Base-by-base conservation (phyloP, 148 eudicot species). In the Heliamphora exappendiculata region DNA sequence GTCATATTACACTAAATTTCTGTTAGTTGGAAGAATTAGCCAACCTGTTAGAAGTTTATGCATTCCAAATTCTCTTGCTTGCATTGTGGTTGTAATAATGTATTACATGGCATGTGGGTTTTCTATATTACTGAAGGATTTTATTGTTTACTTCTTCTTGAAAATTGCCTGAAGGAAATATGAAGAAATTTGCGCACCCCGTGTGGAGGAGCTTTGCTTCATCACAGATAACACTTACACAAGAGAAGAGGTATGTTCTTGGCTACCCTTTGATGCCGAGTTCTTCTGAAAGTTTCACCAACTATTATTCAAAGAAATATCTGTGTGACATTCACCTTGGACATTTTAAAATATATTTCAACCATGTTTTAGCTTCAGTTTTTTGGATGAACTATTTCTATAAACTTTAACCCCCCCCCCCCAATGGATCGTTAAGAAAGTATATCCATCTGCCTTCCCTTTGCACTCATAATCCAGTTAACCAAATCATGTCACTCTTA, bases 181-280 rank as follows among this genome's bases (percentile, higher is more conserved):
- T 70, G 98, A 93, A 90, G 97, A 93, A 82, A 90, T 91, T 71
- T 84, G 83, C 76, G 91, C 97, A 49, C 98, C 93, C 53, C 87
- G 87, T 67, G 88, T 91, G 33, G 97, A 91, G 68, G 98, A 93
- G 74, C 89, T 93, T 79, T 93, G 98, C 85, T 84, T 86, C 75
- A 91, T 93, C 86, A 93, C 98, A 12, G 97, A 91, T 62, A 88
- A 86, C 79, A 93, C 98, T 73, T 93, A 93, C 81, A 80, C 85
- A 49, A 91, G 79, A 80, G 91, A 85, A 81, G 98, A 93, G 94
- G 98, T 91, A 67, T 59, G 84, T 64, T 28, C 73, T 76, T 55
- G 5, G 29, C 50, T 45, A 70, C 66, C 19, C 51, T 26, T 51
- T 20, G 39, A 37, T 9, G 13, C 7, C 36, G 19, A 36, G 63